A percentile compares a stretch with the other conserved stretches of the same genome.
Evolutionary conservation across 2,329 filamentous ascomycete genomes (phyloP).

Genomic region (Penicillium sp.): DNA sequence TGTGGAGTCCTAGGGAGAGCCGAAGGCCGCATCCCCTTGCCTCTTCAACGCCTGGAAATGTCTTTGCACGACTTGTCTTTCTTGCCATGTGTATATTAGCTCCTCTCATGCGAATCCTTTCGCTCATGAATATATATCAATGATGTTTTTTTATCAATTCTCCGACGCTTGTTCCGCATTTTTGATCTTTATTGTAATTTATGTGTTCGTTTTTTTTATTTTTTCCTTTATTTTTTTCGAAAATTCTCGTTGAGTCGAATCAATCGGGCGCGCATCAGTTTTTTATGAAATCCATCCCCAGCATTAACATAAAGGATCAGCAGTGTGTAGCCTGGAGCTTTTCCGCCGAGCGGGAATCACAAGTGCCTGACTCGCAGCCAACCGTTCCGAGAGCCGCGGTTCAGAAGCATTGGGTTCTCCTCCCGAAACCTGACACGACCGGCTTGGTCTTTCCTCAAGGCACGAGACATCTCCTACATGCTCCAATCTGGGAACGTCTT

Average conservation of each 20-base stretch:
- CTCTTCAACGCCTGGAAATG: no score
- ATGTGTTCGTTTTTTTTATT: neutral
- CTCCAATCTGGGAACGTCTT: neutral
- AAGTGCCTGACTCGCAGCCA: constrained; percentile 16
- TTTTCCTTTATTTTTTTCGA: neutral
- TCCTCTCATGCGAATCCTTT: neutral
- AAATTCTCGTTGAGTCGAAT: no score
- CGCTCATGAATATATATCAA: neutral
- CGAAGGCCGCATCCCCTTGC: no score
- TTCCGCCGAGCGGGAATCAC: constrained; percentile 18
- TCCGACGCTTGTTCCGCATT: neutral
- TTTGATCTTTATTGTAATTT: neutral
- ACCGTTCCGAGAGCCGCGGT: constrained; percentile 31
- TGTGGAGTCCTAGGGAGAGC: constrained; percentile 1
- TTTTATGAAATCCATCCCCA: no score
- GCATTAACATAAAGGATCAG: neutral
- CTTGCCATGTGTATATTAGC: constrained; percentile 7
- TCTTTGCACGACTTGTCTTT: neutral
- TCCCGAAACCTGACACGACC: constrained; percentile 4
- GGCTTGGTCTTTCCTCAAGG: constrained; percentile 8
- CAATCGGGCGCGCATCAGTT: no score
- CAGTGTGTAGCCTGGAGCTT: neutral
- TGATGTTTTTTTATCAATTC: no score
- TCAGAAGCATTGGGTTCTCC: constrained; percentile 6
- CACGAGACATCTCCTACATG: constrained; percentile 5